Evolutionary conservation across 176 grass and related monocot genomes (phyloP).

Genomic region (Zoysia japonica): DNA sequence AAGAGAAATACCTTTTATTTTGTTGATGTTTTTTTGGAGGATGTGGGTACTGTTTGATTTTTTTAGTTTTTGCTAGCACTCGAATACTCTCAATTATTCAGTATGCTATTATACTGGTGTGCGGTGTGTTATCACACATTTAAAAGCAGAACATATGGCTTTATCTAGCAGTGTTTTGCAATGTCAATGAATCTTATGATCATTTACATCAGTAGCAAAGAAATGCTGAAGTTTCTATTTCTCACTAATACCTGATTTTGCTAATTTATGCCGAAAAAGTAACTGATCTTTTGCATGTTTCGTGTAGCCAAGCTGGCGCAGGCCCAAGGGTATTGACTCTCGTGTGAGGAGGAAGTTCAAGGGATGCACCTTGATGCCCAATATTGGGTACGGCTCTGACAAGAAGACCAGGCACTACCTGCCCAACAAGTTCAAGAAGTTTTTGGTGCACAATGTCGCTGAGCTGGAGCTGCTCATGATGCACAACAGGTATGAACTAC

Average conservation of each 20-base stretch:
- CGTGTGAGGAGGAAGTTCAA: slow-evolving; percentile 91
- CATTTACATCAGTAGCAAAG: neutral
- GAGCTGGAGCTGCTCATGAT: slow-evolving; percentile 85
- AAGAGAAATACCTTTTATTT: neutral
- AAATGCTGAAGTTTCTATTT: neutral
- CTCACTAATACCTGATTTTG: neutral
- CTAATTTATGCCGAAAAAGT: neutral
- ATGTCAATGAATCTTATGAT: neutral
- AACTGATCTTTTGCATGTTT: neutral
- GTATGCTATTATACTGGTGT: neutral
- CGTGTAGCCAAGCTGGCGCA: slow-evolving; percentile 69
- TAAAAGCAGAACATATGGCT: neutral
- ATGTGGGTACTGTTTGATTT: neutral
- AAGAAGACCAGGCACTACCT: slow-evolving; percentile 87
- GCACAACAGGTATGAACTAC: slow-evolving; percentile 63
- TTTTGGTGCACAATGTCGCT: slow-evolving; percentile 79
- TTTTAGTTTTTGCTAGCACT: neutral
- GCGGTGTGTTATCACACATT: neutral
- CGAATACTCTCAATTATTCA: neutral
- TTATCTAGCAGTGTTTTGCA: neutral
- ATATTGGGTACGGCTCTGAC: slow-evolving; percentile 83
- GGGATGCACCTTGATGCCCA: slow-evolving; percentile 83
- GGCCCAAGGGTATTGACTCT: slow-evolving; percentile 95
- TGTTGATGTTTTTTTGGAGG: neutral
- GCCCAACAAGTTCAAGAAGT: slow-evolving; percentile 88